These are phyloP conservation scores for Aureobasidium namibiae DNA, from an alignment of 2,329 filamentous ascomycete species.

Conservation along the genomic window DNA sequence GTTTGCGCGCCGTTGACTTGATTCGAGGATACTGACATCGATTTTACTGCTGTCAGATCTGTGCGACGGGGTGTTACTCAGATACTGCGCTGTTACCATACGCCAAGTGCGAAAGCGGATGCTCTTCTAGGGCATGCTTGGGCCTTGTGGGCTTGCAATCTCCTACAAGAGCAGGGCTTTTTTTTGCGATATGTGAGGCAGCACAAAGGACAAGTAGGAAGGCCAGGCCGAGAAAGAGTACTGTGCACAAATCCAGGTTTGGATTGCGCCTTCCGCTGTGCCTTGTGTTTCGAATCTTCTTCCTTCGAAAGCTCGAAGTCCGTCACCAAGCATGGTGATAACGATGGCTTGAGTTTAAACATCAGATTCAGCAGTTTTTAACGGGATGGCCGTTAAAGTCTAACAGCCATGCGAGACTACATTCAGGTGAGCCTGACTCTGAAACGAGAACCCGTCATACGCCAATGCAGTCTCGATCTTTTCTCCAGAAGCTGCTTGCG, in stretches of 20 bases:
- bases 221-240: neutral
- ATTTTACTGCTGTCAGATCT: neutral
- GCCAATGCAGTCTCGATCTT: neutral
- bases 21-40: neutral
- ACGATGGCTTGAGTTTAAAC: neutral
- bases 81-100: neutral
- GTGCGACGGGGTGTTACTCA: neutral
- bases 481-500: too few relatives aligned
- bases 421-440: neutral
- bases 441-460: neutral
- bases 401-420: neutral
- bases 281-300: neutral
- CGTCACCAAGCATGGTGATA: neutral
- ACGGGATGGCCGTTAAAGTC: neutral
- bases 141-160: neutral
- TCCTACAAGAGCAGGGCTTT: neutral
- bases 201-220: neutral
- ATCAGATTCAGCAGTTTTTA: neutral
- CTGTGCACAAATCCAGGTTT: neutral
- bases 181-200: neutral
- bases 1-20: neutral
- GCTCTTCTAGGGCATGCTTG: neutral
- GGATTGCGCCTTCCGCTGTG: neutral
- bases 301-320: neutral
- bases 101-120: too few relatives aligned